These are phyloP conservation scores for Orbilia quercus DNA, from an alignment of 2,329 filamentous ascomycete genomes.

Conservation along the genomic window DNA sequence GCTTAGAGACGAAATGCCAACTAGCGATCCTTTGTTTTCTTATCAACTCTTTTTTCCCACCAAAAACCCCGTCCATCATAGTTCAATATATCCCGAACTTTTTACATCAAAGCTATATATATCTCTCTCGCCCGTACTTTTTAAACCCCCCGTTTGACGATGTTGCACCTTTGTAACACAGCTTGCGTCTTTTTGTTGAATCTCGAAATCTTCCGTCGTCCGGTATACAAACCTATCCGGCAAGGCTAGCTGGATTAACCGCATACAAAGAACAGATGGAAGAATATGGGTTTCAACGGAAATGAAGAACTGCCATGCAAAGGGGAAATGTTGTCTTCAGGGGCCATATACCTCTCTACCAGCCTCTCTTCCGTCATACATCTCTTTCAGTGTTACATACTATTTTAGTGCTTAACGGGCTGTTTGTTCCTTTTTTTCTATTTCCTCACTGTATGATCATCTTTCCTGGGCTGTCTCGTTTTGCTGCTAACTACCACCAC, in stretches of 20 bases:
- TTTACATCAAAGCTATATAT: slow-evolving; percentile 32
- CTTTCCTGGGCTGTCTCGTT: slow-evolving; percentile 55
- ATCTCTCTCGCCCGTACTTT: slow-evolving; percentile 46
- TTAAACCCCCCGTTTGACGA: slow-evolving; percentile 39
- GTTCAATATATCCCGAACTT: slow-evolving; percentile 56
- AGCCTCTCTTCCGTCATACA: slow-evolving; percentile 22
- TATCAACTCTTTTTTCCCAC: slow-evolving; percentile 36
- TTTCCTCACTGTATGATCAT: slow-evolving; percentile 56
- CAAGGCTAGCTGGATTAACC: slow-evolving; percentile 37
- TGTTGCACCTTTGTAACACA: slow-evolving; percentile 41
- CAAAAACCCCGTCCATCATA: slow-evolving; percentile 38
- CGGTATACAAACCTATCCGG: slow-evolving; percentile 37
- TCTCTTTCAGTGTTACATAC: slow-evolving; percentile 56
- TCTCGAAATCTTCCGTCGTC: slow-evolving; percentile 16
- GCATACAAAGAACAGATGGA: slow-evolving; percentile 9
- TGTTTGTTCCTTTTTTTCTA: slow-evolving; percentile 39
- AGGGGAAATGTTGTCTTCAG: neutral
- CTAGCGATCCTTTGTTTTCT: slow-evolving; percentile 51
- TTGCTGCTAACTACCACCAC: slow-evolving; percentile 46
- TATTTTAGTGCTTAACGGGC: slow-evolving; percentile 56
- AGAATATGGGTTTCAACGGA: neutral
- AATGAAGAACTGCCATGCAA: neutral
- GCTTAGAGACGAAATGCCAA: slow-evolving; percentile 49
- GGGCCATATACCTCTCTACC: slow-evolving; percentile 6
- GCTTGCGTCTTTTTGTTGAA: slow-evolving; percentile 24